A percentile compares a stretch with the other conserved stretches of the same genome.
Evolutionary conservation across 805 yeast genomes (phyloP).

Genomic region (Candida fluviatilis): DNA sequence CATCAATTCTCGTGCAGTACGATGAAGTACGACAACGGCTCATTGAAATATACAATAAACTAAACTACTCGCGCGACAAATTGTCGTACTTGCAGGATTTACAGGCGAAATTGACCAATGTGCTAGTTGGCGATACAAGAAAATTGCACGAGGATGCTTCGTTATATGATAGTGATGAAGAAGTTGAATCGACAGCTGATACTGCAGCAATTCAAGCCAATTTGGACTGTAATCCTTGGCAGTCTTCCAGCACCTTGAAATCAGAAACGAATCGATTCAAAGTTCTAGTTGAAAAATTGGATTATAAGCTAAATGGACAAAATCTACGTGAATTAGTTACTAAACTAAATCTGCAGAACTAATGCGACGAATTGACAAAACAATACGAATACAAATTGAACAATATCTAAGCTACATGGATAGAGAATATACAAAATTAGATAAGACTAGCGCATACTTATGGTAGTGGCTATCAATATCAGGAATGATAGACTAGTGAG

Average conservation of each 20-base stretch:
- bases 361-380: no score
- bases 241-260: neutral
- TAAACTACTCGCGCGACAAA: slow-evolving; percentile 28
- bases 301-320: slow-evolving; percentile 7
- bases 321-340: neutral
- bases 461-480: no score
- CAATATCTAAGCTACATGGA: no score
- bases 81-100: slow-evolving; percentile 20
- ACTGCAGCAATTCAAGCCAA: neutral
- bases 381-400: no score
- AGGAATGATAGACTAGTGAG: no score
- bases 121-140: slow-evolving; percentile 1
- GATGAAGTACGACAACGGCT: slow-evolving; percentile 15
- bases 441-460: no score
- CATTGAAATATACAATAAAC: slow-evolving; percentile 12
- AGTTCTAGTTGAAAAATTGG: slow-evolving; percentile 11
- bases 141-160: neutral
- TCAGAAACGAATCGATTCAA: slow-evolving; percentile 6
- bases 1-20: slow-evolving; percentile 14
- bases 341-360: neutral
- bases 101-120: slow-evolving; percentile 6
- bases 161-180: slow-evolving; percentile 3
- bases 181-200: neutral
- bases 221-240: neutral
- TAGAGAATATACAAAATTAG: no score